Conservation (phyloP, 768 basidiomycete genomes). For the Mycena galericulata region DNA sequence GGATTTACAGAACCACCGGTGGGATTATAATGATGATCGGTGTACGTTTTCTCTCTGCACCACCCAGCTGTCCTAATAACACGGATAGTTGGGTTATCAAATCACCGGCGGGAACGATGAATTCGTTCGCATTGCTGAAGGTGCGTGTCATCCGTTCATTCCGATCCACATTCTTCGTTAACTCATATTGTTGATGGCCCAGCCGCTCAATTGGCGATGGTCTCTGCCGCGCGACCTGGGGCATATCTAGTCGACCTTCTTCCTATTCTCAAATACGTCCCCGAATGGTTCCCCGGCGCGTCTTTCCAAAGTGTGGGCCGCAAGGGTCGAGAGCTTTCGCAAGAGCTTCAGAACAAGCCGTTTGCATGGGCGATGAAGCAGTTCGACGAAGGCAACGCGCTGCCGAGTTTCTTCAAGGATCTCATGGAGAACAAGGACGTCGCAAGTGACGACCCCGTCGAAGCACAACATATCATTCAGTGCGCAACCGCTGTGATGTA, state of each 20-base stretch:
- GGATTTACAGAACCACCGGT: slow-evolving; percentile 24
- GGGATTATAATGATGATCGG: slow-evolving; percentile 35
- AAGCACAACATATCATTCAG: slow-evolving; percentile 25
- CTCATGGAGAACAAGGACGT: slow-evolving; percentile 31
- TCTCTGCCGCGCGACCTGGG: slow-evolving; percentile 49
- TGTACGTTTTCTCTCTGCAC: not conserved
- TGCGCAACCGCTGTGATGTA: slow-evolving; percentile 31
- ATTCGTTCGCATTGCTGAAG: slow-evolving; percentile 44
- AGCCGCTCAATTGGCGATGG: slow-evolving; percentile 46
- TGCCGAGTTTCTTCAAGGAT: slow-evolving; percentile 34
- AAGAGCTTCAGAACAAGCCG: slow-evolving; percentile 27
- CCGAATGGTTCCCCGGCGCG: slow-evolving; percentile 56
- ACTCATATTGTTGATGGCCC: not conserved
- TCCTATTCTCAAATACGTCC: slow-evolving; percentile 48
- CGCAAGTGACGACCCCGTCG: slow-evolving; percentile 24
- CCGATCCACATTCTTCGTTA: not conserved
- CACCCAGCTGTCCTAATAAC: not conserved
- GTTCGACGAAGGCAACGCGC: slow-evolving; percentile 29
- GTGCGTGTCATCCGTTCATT: not conserved
- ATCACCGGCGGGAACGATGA: slow-evolving; percentile 33
- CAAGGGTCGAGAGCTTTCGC: slow-evolving; percentile 26
- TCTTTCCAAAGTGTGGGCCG: slow-evolving; percentile 48
- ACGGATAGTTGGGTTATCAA: slow-evolving; percentile 27
- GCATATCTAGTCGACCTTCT: slow-evolving; percentile 52
- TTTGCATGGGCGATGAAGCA: slow-evolving; percentile 30